Evolutionary conservation across 2,329 filamentous ascomycete genomes (phyloP).

Genomic region (Aspergillus sp.): DNA sequence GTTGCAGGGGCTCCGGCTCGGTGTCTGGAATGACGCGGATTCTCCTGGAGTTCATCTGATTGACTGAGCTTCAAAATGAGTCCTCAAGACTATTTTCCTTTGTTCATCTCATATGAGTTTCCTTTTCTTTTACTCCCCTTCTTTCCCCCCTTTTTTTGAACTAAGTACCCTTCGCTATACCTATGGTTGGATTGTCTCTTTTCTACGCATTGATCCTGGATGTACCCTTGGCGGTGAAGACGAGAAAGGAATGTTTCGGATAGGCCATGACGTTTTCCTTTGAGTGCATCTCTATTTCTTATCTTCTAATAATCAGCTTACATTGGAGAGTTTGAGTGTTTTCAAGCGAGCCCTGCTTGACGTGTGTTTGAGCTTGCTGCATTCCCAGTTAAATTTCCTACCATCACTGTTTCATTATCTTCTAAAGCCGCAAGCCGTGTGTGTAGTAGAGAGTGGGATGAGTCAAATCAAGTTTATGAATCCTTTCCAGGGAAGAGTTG

Average conservation of each 20-base stretch:
- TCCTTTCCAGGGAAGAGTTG: not conserved
- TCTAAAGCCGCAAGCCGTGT: not conserved
- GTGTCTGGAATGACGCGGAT: constrained; percentile 9
- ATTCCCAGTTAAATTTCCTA: constrained; percentile 12
- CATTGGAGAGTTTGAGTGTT: constrained; percentile 22
- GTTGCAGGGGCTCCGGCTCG: constrained; percentile 20
- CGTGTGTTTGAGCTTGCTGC: constrained; percentile 17
- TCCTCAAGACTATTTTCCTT: constrained; percentile 2
- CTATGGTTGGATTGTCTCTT: constrained; percentile 24
- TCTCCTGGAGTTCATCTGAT: not conserved
- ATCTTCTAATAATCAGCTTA: constrained; percentile 20
- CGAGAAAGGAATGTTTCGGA: constrained; percentile 26
- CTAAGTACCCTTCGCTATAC: constrained; percentile 10
- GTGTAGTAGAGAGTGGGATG: not conserved
- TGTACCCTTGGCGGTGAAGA: constrained; percentile 23
- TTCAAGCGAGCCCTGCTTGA: constrained; percentile 18
- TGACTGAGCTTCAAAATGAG: constrained; percentile 1
- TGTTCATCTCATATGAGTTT: constrained; percentile 6
- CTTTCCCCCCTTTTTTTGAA: not conserved
- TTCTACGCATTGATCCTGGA: constrained; percentile 25
- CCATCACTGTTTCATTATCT: constrained; percentile 2
- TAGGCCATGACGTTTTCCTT: constrained; percentile 28
- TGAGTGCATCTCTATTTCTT: constrained; percentile 18
- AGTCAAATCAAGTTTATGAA: not conserved
- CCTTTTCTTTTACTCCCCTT: not conserved